Conservation (phyloP, 2,329 filamentous ascomycete genomes). For the Penicillium sp. region DNA sequence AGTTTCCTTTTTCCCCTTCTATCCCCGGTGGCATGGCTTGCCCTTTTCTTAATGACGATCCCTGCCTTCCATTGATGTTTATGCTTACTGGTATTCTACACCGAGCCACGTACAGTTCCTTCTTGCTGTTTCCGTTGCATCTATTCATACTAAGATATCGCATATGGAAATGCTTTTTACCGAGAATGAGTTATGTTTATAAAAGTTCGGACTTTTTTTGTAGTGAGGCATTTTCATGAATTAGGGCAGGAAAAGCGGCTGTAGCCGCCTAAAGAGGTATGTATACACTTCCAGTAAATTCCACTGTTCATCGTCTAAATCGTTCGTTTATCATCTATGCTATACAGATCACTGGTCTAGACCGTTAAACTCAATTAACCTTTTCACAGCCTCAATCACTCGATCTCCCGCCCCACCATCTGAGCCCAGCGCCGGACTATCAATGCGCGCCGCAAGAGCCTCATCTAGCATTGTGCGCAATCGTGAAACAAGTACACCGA, state of each 20-base stretch:
- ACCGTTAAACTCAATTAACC: slow-evolving; percentile 86
- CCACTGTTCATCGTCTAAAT: background rate
- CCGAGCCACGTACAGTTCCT: slow-evolving; percentile 14
- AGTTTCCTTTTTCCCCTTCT: slow-evolving; percentile 9
- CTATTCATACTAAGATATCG: slow-evolving; percentile 20
- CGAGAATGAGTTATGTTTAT: background rate
- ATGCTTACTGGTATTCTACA: slow-evolving; percentile 7
- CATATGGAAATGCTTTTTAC: slow-evolving; percentile 15
- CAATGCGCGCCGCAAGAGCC: slow-evolving; percentile 76
- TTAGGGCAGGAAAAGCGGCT: background rate
- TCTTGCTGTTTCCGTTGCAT: slow-evolving; percentile 9
- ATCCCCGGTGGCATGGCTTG: background rate
- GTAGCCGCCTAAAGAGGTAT: background rate
- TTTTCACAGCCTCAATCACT: slow-evolving; percentile 74
- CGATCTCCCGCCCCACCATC: slow-evolving; percentile 34
- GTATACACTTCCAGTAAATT: background rate
- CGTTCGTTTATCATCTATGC: background rate
- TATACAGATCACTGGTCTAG: slow-evolving; percentile 56
- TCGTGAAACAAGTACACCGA: slow-evolving; percentile 83
- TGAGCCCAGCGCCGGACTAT: slow-evolving; percentile 65
- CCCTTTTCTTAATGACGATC: slow-evolving; percentile 18
- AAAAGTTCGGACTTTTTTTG: background rate
- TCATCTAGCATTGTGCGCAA: slow-evolving; percentile 84
- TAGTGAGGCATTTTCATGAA: background rate
- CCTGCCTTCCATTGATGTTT: slow-evolving; percentile 13